Base-by-base conservation (phyloP, 805 yeast species). In the Candida sonorensis region DNA sequence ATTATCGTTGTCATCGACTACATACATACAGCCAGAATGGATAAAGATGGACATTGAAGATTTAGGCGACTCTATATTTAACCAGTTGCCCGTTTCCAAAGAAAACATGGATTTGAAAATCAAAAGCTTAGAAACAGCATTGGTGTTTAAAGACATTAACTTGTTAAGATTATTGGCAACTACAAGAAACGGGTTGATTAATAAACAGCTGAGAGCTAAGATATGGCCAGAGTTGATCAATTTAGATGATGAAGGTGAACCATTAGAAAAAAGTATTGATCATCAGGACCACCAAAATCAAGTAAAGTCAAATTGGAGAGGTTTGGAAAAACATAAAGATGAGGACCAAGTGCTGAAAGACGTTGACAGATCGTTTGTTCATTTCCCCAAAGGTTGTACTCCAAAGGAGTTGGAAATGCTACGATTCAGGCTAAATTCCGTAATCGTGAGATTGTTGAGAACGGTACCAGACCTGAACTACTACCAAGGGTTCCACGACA, bases 401-500 rank as follows among this genome's bases (percentile, higher is more conserved):
- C 37, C 47, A 17, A 37, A 38, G 2, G 46, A 47, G 4, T 30
- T 53, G 11, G 46, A 29, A 32, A 30, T 36, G n/a, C 55, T 77
- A 29, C 64, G 69, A 37, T 49, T 50, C 17, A 50, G 66, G 29
- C 58, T 79, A 30, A 51, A 48, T 16, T 52, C 52, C 5, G 40
- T 79, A 10, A 68, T 85, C 4, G 55, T 70, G 10, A 61, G 62
- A 13, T 62, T 86, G 2, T 61, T 92, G 10, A 58, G 85, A 24
- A 66, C 64, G 11, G 61, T 78, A 42, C 88, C 88, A 0, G 47
- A 55, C 4, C 60, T 88, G 26, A 64, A 74, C 37, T 90, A 90
- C 55, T 90, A 87, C 54, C 98, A 90, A 57, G 98, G 98, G 0
- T 85, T 71, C 54, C 97, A 90, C 55, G 97, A 92, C 47, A 64